Conservation (phyloP, 2,329 filamentous ascomycete species). For the Biscogniauxia mediterranea region DNA sequence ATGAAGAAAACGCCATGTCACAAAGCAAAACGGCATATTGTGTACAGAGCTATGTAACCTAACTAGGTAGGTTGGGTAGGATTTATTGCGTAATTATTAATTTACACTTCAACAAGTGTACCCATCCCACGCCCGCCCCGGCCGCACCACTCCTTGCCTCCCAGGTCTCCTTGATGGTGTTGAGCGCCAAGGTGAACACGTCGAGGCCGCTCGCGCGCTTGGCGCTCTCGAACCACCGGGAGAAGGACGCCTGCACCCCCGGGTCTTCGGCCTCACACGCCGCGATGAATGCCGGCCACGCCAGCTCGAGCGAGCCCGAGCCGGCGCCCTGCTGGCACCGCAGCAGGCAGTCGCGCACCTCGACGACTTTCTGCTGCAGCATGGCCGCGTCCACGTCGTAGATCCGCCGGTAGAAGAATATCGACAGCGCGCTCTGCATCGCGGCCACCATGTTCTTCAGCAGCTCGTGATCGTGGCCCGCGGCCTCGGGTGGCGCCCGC, state of each 20-base stretch:
- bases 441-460: conserved; percentile 33
- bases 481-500: neutral
- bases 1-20: too few relatives aligned
- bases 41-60: too few relatives aligned
- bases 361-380: conserved; percentile 34
- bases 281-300: conserved; percentile 41
- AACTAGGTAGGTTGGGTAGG: too few relatives aligned
- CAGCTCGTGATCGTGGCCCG: conserved; percentile 8
- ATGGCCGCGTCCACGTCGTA: conserved; percentile 37
- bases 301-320: conserved; percentile 31
- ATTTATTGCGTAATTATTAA: neutral
- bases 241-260: conserved; percentile 31
- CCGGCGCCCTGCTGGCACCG: conserved; percentile 24
- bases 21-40: too few relatives aligned
- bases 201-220: conserved; percentile 31
- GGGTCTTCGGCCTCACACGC: conserved; percentile 36
- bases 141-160: conserved; percentile 18
- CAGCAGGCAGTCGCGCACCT: conserved; percentile 33
- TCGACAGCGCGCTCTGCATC: conserved; percentile 35
- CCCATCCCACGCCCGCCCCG: neutral
- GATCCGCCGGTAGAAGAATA: conserved; percentile 40
- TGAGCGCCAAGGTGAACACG: conserved; percentile 30
- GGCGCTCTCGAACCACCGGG: conserved; percentile 33
- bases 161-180: conserved; percentile 31
- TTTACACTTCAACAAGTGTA: conserved; percentile 4